These are phyloP conservation scores for Hymenoscyphus albidus DNA, from an alignment of 2,329 filamentous ascomycete genomes.

Conservation along the genomic window DNA sequence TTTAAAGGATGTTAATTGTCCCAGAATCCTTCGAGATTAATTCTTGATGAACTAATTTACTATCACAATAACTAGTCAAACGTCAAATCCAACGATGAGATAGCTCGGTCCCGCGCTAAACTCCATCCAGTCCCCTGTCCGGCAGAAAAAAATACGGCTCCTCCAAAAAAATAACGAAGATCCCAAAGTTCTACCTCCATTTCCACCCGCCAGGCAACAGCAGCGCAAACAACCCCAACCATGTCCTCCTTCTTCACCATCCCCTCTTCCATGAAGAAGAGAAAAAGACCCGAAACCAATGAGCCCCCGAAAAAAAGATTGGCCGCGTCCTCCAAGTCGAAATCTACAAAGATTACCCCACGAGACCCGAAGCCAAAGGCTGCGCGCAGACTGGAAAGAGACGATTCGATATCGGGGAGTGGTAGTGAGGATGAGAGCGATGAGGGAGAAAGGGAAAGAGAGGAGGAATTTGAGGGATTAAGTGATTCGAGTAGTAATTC, in stretches of 20 bases:
- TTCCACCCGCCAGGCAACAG: neutral
- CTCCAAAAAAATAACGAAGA: neutral
- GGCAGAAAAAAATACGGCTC: slow-evolving; percentile 15
- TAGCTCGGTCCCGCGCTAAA: slow-evolving; percentile 12
- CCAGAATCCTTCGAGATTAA: too few species aligned
- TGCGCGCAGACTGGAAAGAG: slow-evolving; percentile 45
- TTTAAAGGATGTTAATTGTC: too few species aligned
- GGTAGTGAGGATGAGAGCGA: slow-evolving; percentile 76
- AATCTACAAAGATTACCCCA: slow-evolving; percentile 17
- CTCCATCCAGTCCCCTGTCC: neutral
- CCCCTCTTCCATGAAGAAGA: slow-evolving; percentile 82
- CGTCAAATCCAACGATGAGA: neutral
- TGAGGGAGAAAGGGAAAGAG: slow-evolving; percentile 51
- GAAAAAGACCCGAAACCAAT: slow-evolving; percentile 64
- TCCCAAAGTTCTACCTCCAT: neutral
- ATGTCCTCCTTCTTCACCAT: slow-evolving; percentile 98
- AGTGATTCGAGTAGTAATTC: slow-evolving; percentile 48
- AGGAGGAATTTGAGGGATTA: slow-evolving; percentile 44
- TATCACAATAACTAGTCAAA: too few species aligned
- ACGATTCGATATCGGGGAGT: slow-evolving; percentile 77
- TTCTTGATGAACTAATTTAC: too few species aligned
- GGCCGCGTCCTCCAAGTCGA: slow-evolving; percentile 34
- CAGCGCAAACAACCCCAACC: slow-evolving; percentile 1
- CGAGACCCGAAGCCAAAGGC: slow-evolving; percentile 37
- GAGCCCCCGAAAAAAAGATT: slow-evolving; percentile 58